These are phyloP conservation scores for Abelmoschus esculentus DNA, from an alignment of 345 rosid genomes.

Conservation along the genomic window DNA sequence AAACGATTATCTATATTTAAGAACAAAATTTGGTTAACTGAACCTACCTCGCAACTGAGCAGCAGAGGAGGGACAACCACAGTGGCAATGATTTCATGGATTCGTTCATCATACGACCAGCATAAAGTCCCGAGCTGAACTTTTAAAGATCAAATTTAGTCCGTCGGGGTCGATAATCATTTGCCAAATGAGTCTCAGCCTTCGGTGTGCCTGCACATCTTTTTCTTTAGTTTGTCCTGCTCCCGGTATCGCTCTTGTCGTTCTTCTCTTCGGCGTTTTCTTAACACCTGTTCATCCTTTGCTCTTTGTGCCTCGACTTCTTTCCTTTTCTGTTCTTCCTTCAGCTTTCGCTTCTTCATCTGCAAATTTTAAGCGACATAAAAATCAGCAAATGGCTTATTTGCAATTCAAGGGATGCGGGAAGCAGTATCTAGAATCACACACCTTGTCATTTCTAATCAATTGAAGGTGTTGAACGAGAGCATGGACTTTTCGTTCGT, in stretches of 20 bases:
- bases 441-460: constrained; percentile 57
- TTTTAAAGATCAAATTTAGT: too few species aligned
- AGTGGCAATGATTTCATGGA: too few species aligned
- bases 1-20: too few species aligned
- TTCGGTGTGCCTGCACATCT: constrained; percentile 24
- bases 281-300: constrained; percentile 51
- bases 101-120: too few species aligned
- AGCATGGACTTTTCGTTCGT: constrained; percentile 45
- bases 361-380: constrained; percentile 21
- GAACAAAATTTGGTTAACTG: too few species aligned
- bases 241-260: constrained; percentile 60
- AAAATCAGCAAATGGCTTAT: not conserved
- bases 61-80: too few species aligned
- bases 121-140: too few species aligned
- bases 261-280: constrained; percentile 77
- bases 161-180: too few species aligned
- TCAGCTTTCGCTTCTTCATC: constrained; percentile 56
- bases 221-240: constrained; percentile 65
- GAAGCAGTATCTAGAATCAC: not conserved
- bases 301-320: constrained; percentile 46
- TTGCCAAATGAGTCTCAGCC: constrained; percentile 12
- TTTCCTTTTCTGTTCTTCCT: constrained; percentile 54
- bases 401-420: not conserved
- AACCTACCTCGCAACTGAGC: too few species aligned
- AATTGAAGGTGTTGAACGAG: constrained; percentile 56